phyloP scores from a whole-genome alignment of 2,329 filamentous ascomycete species.

The Colletotrichum theobromicola region DNA sequence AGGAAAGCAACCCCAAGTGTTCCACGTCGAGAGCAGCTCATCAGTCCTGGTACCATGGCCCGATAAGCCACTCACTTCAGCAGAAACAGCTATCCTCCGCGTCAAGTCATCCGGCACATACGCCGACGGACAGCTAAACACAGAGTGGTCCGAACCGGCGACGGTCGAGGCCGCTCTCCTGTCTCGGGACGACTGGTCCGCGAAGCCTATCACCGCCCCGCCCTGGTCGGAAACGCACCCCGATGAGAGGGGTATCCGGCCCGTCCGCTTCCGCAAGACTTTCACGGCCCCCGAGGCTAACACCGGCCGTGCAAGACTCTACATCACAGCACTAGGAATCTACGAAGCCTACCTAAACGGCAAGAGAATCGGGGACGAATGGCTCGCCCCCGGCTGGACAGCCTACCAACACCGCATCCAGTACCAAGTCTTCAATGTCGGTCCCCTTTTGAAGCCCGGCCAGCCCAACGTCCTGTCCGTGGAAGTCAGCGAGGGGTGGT shows the following conservation, averaged over 20 bases:
- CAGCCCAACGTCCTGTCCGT: slow-evolving; percentile 45
- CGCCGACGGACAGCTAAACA: background rate
- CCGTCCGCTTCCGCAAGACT: slow-evolving; percentile 8
- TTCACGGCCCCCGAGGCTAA: background rate
- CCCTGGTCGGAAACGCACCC: background rate
- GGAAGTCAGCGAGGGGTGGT: slow-evolving; percentile 59
- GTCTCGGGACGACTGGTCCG: background rate
- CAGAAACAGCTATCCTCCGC: slow-evolving; percentile 31
- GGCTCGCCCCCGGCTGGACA: slow-evolving; percentile 48
- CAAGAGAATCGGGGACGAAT: slow-evolving; percentile 29
- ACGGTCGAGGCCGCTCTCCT: slow-evolving; percentile 7
- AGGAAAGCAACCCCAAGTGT: background rate
- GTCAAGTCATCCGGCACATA: slow-evolving; percentile 29
- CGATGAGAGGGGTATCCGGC: slow-evolving; percentile 1
- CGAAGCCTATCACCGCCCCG: slow-evolving; percentile 1
- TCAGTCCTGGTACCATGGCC: slow-evolving; percentile 21
- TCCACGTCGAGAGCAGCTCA: background rate
- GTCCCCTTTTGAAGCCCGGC: slow-evolving; percentile 28
- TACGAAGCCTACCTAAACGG: slow-evolving; percentile 45
- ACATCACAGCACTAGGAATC: slow-evolving; percentile 40
- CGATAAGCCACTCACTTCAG: slow-evolving; percentile 26
- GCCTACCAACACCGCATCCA: slow-evolving; percentile 46
- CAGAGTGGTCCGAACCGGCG: slow-evolving; percentile 1
- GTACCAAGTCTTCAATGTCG: slow-evolving; percentile 51
- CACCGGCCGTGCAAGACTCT: slow-evolving; percentile 29